Percentiles rank a stretch among this genome's conserved stretches.
Evolutionary conservation across 805 yeast species (phyloP).

Genomic region (Millerozyma miso): DNA sequence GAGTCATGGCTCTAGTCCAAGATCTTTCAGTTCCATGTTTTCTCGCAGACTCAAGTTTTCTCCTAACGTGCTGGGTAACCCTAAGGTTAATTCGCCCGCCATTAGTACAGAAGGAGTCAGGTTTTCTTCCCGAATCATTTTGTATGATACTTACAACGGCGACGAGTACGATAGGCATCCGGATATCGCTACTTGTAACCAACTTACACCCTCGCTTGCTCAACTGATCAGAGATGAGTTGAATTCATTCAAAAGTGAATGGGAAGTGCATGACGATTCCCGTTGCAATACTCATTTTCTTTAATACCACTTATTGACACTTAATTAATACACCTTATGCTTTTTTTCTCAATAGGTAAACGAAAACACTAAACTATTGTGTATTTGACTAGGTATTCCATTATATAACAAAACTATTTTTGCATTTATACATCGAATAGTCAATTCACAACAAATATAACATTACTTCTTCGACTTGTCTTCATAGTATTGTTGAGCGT

Average conservation of each 20-base stretch:
- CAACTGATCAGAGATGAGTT: slow-evolving; percentile 82
- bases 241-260: slow-evolving; percentile 69
- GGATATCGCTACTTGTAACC: slow-evolving; percentile 88
- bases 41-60: slow-evolving; percentile 23
- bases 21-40: slow-evolving; percentile 28
- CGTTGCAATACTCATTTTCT: slow-evolving; percentile 81
- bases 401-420: no score
- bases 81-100: background rate
- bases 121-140: slow-evolving; percentile 76
- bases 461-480: no score
- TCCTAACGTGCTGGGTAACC: slow-evolving; percentile 6
- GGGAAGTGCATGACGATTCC: slow-evolving; percentile 81
- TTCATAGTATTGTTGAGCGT: slow-evolving; percentile 10
- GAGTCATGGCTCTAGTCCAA: slow-evolving; percentile 26
- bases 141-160: slow-evolving; percentile 80
- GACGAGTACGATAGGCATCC: slow-evolving; percentile 91
- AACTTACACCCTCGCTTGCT: slow-evolving; percentile 81
- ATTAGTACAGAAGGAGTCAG: slow-evolving; percentile 33
- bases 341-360: background rate
- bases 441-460: no score
- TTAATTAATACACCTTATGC: background rate
- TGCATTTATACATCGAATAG: no score
- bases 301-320: slow-evolving; percentile 22
- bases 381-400: no score
- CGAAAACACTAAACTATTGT: no score